A percentile compares a stretch with the other conserved stretches of the same genome.
Evolutionary conservation across 1,284 basidiomycete genomes (phyloP).

Genomic region (Irpex sp.): DNA sequence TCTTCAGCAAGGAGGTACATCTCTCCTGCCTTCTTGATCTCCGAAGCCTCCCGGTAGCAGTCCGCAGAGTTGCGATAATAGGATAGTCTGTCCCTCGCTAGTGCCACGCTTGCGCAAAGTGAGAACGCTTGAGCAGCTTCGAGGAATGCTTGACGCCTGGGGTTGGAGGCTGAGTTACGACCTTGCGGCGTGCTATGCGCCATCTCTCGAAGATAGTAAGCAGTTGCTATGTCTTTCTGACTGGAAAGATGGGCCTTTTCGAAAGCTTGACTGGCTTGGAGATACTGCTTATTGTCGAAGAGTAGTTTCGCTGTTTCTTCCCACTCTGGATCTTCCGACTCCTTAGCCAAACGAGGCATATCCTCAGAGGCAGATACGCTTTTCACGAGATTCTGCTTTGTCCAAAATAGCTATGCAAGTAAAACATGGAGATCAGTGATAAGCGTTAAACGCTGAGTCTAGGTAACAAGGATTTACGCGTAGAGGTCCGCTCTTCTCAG

Average conservation of each 20-base stretch:
- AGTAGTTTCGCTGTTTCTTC: constrained; percentile 44
- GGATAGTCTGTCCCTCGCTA: constrained; percentile 24
- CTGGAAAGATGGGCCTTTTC: constrained; percentile 44
- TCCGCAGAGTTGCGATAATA: constrained; percentile 51
- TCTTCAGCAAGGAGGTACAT: constrained; percentile 41
- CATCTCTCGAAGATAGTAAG: constrained; percentile 41
- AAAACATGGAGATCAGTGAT: too few relatives aligned
- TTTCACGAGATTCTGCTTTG: too few relatives aligned
- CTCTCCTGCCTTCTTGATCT: constrained; percentile 42
- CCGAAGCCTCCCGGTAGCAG: constrained; percentile 44
- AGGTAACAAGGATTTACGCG: constrained; percentile 15
- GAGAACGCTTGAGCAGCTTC: constrained; percentile 48
- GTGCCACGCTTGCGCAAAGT: constrained; percentile 33
- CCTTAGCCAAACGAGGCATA: background rate
- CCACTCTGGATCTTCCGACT: constrained; percentile 50
- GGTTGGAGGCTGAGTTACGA: background rate
- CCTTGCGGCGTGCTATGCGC: constrained; percentile 24
- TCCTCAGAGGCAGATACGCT: too few relatives aligned
- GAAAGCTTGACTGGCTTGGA: constrained; percentile 61
- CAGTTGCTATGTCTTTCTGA: constrained; percentile 43
- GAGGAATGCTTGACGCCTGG: background rate
- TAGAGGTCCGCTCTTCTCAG: constrained; percentile 54
- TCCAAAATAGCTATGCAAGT: too few relatives aligned
- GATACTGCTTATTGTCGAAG: constrained; percentile 53
- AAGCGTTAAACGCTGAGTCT: too few relatives aligned